These are phyloP conservation scores for Cutaneotrichosporon sp. DNA, from an alignment of 1,284 basidiomycete genomes.

Conservation along the genomic window DNA sequence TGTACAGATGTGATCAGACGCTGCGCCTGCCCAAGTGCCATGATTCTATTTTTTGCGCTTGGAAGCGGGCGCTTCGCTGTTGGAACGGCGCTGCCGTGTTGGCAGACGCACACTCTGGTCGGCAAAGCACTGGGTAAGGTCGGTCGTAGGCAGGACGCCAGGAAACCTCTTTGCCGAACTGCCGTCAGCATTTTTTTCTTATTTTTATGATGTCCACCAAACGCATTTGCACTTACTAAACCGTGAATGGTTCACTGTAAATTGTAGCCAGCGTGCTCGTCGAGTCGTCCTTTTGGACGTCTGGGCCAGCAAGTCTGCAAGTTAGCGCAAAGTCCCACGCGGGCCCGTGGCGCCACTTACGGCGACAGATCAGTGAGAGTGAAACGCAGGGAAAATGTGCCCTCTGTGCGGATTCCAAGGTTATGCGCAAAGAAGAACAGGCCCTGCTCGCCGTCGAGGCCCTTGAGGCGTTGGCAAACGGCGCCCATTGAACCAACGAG, in stretches of 20 bases:
- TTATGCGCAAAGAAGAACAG: conserved; percentile 86
- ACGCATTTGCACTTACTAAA: conserved; percentile 55
- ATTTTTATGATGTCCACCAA: neutral
- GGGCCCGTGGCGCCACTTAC: conserved; percentile 26
- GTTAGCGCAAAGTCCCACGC: too few species aligned
- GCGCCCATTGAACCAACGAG: conserved; percentile 80
- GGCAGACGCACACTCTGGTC: conserved; percentile 87
- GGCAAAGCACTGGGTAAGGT: conserved; percentile 82
- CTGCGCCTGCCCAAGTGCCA: too few species aligned
- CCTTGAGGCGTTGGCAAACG: conserved; percentile 72
- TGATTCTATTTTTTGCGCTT: conserved; percentile 14
- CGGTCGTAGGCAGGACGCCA: conserved; percentile 85
- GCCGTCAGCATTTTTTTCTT: conserved; percentile 1
- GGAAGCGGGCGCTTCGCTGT: neutral
- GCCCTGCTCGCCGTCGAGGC: conserved; percentile 73
- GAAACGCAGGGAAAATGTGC: conserved; percentile 50
- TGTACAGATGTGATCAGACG: too few species aligned
- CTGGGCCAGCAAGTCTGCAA: conserved; percentile 3
- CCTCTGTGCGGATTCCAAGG: conserved; percentile 78
- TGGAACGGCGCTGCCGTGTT: conserved; percentile 33
- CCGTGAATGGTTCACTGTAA: conserved; percentile 81
- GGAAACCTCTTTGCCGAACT: conserved; percentile 84
- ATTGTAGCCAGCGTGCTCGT: conserved; percentile 69
- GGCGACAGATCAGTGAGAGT: conserved; percentile 33
- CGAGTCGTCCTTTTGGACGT: conserved; percentile 22